Conservation (phyloP, 495 filamentous ascomycete genomes). For the Penicillium macrosclerotiorum region DNA sequence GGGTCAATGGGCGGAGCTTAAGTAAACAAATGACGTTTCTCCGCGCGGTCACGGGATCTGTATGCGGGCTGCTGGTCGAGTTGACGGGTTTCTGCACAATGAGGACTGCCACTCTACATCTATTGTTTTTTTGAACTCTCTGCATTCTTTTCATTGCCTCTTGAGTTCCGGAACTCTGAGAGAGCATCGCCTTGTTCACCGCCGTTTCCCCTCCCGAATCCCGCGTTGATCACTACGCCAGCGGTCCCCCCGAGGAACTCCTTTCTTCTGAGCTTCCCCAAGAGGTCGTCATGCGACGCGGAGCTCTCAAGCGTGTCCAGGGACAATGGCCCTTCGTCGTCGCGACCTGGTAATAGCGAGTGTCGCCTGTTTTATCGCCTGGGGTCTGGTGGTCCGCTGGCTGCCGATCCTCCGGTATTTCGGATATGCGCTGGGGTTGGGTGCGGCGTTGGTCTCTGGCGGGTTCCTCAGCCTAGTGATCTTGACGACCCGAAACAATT, state of each 20-base stretch:
- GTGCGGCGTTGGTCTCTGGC: constrained; percentile 54
- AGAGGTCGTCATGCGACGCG: constrained; percentile 36
- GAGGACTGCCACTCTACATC: background rate
- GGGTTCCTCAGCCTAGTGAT: constrained; percentile 54
- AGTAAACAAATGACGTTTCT: constrained; percentile 33
- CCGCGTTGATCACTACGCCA: constrained; percentile 2
- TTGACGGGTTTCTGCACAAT: background rate
- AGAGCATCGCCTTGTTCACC: background rate
- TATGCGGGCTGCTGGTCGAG: constrained; percentile 6
- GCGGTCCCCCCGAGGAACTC: constrained; percentile 13
- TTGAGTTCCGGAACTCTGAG: background rate
- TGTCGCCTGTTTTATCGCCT: constrained; percentile 74
- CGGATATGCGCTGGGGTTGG: constrained; percentile 73
- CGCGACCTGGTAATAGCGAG: constrained; percentile 71
- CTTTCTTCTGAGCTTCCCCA: constrained; percentile 19
- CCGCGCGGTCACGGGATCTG: constrained; percentile 20
- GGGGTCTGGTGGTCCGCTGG: constrained; percentile 80
- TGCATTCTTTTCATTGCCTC: background rate
- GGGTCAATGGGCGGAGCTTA: constrained; percentile 19
- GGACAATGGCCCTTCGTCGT: constrained; percentile 73
- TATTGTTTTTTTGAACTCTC: background rate
- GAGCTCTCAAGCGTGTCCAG: constrained; percentile 19
- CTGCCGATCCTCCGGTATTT: constrained; percentile 74
- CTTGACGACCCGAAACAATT: constrained; percentile 54
- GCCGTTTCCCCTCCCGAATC: background rate